A percentile compares a stretch with the other conserved stretches of the same genome.
These are phyloP conservation scores for Ramalina intermedia DNA, from an alignment of 495 filamentous ascomycete genomes.

Conservation along the genomic window DNA sequence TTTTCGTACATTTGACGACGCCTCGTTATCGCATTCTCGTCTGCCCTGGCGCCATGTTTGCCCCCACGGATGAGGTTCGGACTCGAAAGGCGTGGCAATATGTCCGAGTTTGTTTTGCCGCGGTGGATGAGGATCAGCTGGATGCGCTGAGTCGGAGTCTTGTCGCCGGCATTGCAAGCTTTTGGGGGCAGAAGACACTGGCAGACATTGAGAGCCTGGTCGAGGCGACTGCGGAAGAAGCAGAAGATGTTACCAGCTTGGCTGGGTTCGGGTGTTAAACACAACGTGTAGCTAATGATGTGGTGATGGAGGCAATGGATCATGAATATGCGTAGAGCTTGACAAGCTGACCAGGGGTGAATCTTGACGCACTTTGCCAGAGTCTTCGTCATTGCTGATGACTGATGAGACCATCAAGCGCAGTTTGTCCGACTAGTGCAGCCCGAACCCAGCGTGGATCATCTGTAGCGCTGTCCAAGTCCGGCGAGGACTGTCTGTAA, in stretches of 20 bases:
- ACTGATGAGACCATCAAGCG: too few species aligned
- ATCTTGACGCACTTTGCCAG: too few species aligned
- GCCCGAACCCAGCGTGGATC: too few species aligned
- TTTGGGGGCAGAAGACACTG: conserved; percentile 57
- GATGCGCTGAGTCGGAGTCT: conserved; percentile 42
- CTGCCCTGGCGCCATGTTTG: conserved; percentile 56
- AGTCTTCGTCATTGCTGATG: too few species aligned
- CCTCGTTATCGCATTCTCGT: conserved; percentile 53
- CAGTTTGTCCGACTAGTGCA: too few species aligned
- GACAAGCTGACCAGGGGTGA: too few species aligned
- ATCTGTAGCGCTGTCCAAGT: too few species aligned
- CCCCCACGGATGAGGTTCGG: conserved; percentile 41
- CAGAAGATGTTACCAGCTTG: background rate
- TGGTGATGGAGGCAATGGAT: too few species aligned
- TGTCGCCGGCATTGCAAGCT: conserved; percentile 49
- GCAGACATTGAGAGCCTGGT: conserved; percentile 40
- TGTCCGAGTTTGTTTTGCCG: conserved; percentile 75
- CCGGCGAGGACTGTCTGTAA: too few species aligned
- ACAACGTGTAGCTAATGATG: too few species aligned
- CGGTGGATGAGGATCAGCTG: conserved; percentile 56
- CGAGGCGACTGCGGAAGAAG: conserved; percentile 22
- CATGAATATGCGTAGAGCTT: too few species aligned
- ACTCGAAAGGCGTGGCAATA: conserved; percentile 44
- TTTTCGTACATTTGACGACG: conserved; percentile 61
- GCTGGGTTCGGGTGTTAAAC: too few species aligned